Evolutionary conservation across 129 eudicot species (phyloP).

Genomic region (Ambrosia artemisiifolia): DNA sequence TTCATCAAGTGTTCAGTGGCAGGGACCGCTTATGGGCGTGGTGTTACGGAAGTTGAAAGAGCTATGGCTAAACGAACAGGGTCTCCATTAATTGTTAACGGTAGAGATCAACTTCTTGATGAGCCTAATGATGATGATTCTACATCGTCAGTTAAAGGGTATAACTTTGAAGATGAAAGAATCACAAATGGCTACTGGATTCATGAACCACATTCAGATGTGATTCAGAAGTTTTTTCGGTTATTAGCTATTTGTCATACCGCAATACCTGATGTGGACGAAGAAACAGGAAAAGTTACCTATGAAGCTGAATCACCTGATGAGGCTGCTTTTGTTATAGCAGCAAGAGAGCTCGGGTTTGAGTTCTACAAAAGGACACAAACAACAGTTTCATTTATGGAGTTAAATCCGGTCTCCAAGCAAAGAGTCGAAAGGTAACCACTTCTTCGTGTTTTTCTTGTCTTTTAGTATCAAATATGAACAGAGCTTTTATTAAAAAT

Average conservation of each 20-base stretch:
- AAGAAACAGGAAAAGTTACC: slow-evolving; percentile 52
- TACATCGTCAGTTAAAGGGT: slow-evolving; percentile 57
- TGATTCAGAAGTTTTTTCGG: slow-evolving; percentile 71
- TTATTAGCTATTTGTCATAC: slow-evolving; percentile 86
- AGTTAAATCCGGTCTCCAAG: slow-evolving; percentile 57
- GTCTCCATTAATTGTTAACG: slow-evolving; percentile 38
- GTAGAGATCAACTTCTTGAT: slow-evolving; percentile 25
- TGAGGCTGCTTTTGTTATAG: slow-evolving; percentile 92
- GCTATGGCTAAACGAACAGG: slow-evolving; percentile 84
- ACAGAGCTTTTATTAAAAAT: not conserved
- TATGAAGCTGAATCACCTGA: slow-evolving; percentile 99
- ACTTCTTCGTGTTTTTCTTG: slow-evolving; percentile 1
- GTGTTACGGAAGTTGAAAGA: slow-evolving; percentile 76
- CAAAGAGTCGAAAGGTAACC: slow-evolving; percentile 52
- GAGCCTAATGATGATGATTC: slow-evolving; percentile 25
- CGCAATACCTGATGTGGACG: slow-evolving; percentile 82
- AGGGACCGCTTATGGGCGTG: slow-evolving; percentile 74
- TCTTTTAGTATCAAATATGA: not conserved
- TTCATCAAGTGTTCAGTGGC: slow-evolving; percentile 83
- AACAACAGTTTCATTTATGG: slow-evolving; percentile 54
- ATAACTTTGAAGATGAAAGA: slow-evolving; percentile 77
- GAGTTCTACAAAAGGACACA: slow-evolving; percentile 88
- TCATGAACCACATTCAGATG: slow-evolving; percentile 52
- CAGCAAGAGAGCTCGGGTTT: slow-evolving; percentile 87
- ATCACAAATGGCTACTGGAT: slow-evolving; percentile 76